Evolutionary conservation across 768 basidiomycete species (phyloP).

Genomic region (Nidularia sp.): DNA sequence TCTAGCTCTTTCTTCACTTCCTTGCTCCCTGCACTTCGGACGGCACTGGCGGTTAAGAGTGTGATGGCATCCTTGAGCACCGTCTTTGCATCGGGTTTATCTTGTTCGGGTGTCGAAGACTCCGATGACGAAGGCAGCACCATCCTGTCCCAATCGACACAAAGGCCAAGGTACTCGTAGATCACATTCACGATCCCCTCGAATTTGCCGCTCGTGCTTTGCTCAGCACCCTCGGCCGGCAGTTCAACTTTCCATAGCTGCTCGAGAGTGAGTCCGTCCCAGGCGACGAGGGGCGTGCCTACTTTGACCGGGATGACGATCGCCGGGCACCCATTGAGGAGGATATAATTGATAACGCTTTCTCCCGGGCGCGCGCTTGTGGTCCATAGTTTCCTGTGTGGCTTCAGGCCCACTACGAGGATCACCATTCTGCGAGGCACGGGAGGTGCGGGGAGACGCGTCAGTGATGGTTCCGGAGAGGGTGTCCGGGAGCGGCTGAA

Average conservation of each 20-base stretch:
- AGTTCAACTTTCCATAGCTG: conserved; percentile 50
- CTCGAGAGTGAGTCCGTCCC: conserved; percentile 58
- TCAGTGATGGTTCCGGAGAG: conserved; percentile 42
- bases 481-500: conserved; percentile 47
- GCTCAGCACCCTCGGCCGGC: conserved; percentile 27
- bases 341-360: conserved; percentile 58
- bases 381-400: conserved; percentile 58
- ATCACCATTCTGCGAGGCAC: conserved; percentile 53
- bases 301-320: conserved; percentile 55
- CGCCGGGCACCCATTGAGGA: conserved; percentile 59
- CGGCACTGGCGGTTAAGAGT: conserved; percentile 50
- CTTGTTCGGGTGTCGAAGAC: conserved; percentile 9
- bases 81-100: conserved; percentile 19
- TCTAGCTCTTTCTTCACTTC: conserved; percentile 55
- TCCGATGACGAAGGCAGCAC: conserved; percentile 15
- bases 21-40: conserved; percentile 48
- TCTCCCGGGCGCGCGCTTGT: conserved; percentile 55
- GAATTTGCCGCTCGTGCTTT: conserved; percentile 32
- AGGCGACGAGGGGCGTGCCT: conserved; percentile 60
- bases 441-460: conserved; percentile 35
- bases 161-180: conserved; percentile 57
- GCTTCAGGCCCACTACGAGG: conserved; percentile 53
- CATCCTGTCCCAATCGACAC: conserved; percentile 59
- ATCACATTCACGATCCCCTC: conserved; percentile 52
- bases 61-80: conserved; percentile 43